These are phyloP conservation scores for Komagataea norvegica DNA, from an alignment of 1,139 yeast species.

Conservation along the genomic window DNA sequence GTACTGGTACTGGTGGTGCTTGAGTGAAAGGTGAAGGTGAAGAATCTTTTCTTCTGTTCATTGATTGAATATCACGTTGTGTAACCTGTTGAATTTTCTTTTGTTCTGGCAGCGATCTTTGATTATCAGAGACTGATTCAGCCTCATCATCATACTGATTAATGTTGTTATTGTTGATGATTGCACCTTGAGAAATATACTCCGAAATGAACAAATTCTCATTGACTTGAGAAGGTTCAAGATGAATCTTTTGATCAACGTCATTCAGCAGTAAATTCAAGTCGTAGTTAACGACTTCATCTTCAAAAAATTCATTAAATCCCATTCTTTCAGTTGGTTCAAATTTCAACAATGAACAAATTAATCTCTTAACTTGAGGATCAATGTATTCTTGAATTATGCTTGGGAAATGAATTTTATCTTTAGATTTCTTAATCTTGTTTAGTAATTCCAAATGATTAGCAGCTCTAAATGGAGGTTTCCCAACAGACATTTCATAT, in stretches of 20 bases:
- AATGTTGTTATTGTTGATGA: constrained; percentile 18
- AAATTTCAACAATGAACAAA: constrained; percentile 70
- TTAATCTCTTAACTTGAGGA: constrained; percentile 59
- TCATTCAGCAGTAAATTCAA: constrained; percentile 28
- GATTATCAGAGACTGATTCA: constrained; percentile 6
- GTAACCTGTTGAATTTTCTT: constrained; percentile 13
- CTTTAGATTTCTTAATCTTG: constrained; percentile 78
- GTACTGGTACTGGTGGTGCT: constrained; percentile 7
- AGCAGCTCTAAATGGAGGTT: constrained; percentile 90
- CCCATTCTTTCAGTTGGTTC: constrained; percentile 86
- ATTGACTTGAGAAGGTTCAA: constrained; percentile 68
- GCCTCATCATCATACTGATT: constrained; percentile 18
- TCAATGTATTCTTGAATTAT: constrained; percentile 35
- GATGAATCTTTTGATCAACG: constrained; percentile 30
- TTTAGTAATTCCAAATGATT: constrained; percentile 86
- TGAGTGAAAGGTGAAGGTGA: constrained; percentile 8
- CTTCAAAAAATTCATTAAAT: constrained; percentile 78
- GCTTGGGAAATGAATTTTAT: constrained; percentile 67
- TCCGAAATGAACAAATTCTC: constrained; percentile 82
- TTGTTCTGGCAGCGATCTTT: constrained; percentile 1
- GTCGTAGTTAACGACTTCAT: constrained; percentile 36
- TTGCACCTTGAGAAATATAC: constrained; percentile 42
- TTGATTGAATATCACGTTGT: constrained; percentile 24
- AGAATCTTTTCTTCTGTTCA: constrained; percentile 6
- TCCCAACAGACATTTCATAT: constrained; percentile 92